These are phyloP conservation scores for Lepraria neglecta DNA, from an alignment of 495 filamentous ascomycete genomes.

Conservation along the genomic window DNA sequence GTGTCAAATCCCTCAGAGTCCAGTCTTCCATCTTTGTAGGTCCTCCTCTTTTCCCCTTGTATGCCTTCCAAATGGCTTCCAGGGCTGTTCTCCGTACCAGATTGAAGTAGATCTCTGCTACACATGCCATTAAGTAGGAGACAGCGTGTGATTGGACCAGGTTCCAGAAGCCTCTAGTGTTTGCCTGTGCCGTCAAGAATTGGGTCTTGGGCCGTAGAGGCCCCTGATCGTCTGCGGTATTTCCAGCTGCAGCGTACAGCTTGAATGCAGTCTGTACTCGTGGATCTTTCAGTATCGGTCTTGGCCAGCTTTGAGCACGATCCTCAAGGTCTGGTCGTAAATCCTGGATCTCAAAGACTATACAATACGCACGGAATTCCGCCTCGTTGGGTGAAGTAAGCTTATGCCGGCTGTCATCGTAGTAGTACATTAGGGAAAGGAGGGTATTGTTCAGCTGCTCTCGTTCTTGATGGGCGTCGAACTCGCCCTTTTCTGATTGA, in stretches of 20 bases:
- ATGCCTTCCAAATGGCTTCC: conserved; percentile 57
- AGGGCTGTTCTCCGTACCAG: conserved; percentile 70
- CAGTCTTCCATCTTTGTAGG: conserved; percentile 66
- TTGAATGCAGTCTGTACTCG: conserved; percentile 62
- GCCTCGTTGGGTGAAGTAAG: conserved; percentile 63
- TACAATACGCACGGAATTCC: conserved; percentile 85
- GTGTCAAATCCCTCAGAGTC: conserved; percentile 59
- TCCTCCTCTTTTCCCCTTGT: conserved; percentile 39
- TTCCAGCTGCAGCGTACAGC: conserved; percentile 61
- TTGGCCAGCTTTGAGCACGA: conserved; percentile 65
- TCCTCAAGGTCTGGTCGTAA: conserved; percentile 63
- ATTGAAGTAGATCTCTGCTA: conserved; percentile 87
- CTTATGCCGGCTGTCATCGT: conserved; percentile 62
- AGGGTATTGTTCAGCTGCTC: conserved; percentile 88
- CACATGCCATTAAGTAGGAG: conserved; percentile 88
- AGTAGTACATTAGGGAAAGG: conserved; percentile 80
- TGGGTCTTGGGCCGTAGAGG: conserved; percentile 53
- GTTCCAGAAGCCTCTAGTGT: conserved; percentile 66
- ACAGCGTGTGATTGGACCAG: conserved; percentile 62
- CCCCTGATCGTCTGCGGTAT: conserved; percentile 56
- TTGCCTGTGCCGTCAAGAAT: conserved; percentile 54
- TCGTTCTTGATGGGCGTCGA: conserved; percentile 80
- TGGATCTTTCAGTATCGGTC: conserved; percentile 46
- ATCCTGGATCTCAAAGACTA: conserved; percentile 75
- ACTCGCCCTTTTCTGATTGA: conserved; percentile 48